Base-by-base conservation (phyloP, 2,329 filamentous ascomycete species). In the Ascosphaera aggregata region DNA sequence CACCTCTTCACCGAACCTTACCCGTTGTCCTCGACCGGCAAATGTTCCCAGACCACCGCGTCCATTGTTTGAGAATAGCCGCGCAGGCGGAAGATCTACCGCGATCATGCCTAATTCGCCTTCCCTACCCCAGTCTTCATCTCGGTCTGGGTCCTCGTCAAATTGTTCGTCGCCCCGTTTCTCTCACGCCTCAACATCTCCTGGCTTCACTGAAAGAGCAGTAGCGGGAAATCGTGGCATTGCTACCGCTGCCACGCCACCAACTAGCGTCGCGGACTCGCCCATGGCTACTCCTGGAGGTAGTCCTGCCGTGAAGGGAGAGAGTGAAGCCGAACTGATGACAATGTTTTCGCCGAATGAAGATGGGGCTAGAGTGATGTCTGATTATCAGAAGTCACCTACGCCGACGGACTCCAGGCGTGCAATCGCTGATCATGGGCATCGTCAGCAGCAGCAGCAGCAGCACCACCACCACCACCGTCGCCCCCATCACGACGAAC, bases 401-500 rank as follows among this genome's bases (percentile, higher is more conserved):
- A 27, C 22, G 7, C 22, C 22, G 11, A 27, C 22, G 7, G 22
- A 27, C 22, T 27, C 22, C 7, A 5, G 22, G 22, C 22, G 22
- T 27, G 5, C 22, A 27, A 11, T 11, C 11, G 22, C 7, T 7
- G 22, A 27, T 27, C 22, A 11, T 11, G 71, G 44, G 73, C 70
- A 44, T 80, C 75, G 40, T 76, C 76, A 8, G 67, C 73, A 41
- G 74, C 70, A 13, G 65, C 74, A 45, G 78, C 74, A 2, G 61
- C 67, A 31, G 80, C 77, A 11, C 80, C 80, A 18, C 76, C 76
- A 27, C 78, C 78, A 8, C n/a, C 20, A 27, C 63, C 63, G 38
- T 62, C 62, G 67, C 64, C 30, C 81, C 78, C 9, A 76, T 79
- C 8, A 58, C 76, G 35, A 71, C 72, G 4, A 61, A 82, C 18